These are phyloP conservation scores for Alternaria gaisen DNA, from an alignment of 2,329 filamentous ascomycete genomes.

Conservation along the genomic window DNA sequence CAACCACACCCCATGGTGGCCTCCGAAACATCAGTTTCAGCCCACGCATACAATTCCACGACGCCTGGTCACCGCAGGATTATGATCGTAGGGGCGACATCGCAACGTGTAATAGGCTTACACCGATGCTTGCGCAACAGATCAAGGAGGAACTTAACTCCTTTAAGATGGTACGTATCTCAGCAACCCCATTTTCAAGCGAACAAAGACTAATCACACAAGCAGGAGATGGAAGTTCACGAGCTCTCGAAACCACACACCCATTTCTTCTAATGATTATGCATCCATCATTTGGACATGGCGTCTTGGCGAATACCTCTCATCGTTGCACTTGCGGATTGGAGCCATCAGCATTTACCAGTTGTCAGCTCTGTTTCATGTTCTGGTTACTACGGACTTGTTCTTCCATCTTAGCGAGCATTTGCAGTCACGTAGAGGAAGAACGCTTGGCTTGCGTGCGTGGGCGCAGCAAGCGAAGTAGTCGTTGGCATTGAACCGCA, in stretches of 20 bases:
- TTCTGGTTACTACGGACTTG: constrained; percentile 54
- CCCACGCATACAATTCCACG: constrained; percentile 91
- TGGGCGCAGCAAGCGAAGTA: constrained; percentile 30
- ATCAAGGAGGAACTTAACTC: constrained; percentile 99
- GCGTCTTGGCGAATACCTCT: constrained; percentile 53
- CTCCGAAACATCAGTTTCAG: constrained; percentile 77
- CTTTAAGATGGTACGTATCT: constrained; percentile 89
- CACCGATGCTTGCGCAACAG: constrained; percentile 95
- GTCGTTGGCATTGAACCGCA: constrained; percentile 33
- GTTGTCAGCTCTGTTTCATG: constrained; percentile 51
- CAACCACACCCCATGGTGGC: constrained; percentile 76
- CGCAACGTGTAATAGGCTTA: constrained; percentile 96
- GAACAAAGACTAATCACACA: constrained; percentile 52
- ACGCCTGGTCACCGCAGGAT: constrained; percentile 94
- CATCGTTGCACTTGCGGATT: constrained; percentile 47
- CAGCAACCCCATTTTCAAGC: neutral
- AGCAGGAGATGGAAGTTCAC: constrained; percentile 98
- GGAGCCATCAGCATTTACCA: constrained; percentile 53
- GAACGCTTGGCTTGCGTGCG: constrained; percentile 28
- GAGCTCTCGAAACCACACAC: constrained; percentile 99
- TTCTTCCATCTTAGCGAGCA: constrained; percentile 54
- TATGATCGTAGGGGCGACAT: constrained; percentile 96
- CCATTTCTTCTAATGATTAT: constrained; percentile 89
- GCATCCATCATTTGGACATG: constrained; percentile 53
- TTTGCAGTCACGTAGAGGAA: constrained; percentile 49